Conservation (phyloP, 23 red algal genomes). For the Gracilaria gracilis region DNA sequence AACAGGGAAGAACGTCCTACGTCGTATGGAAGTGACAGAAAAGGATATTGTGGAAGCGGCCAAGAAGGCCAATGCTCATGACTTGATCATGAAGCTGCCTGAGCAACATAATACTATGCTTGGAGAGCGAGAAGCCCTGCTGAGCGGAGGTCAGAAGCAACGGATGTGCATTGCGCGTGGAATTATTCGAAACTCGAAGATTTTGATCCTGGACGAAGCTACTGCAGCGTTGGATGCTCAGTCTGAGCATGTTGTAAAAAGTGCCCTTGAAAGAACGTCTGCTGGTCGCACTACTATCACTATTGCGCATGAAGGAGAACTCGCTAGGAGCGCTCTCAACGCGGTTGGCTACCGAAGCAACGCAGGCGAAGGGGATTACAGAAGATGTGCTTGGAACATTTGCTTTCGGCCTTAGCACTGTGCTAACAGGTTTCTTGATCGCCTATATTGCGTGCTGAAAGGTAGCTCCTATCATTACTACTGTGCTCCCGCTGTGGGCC, state of each 20-base stretch:
- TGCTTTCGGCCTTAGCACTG: slow-evolving; percentile 39
- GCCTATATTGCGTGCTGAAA: slow-evolving; percentile 73
- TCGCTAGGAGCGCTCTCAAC: no score
- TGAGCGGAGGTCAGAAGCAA: no score
- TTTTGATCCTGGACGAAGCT: no score
- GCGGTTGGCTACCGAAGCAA: no score
- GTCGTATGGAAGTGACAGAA: slow-evolving; percentile 56
- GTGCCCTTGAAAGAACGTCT: slow-evolving; percentile 74
- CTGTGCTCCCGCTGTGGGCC: slow-evolving; percentile 77
- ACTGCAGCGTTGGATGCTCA: no score
- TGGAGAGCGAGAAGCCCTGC: no score
- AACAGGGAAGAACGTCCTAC: slow-evolving; percentile 22
- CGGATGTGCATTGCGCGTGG: no score
- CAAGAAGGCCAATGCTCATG: slow-evolving; percentile 87
- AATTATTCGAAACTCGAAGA: no score
- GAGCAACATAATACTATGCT: no score
- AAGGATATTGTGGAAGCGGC: slow-evolving; percentile 83
- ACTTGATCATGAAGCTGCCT: no score
- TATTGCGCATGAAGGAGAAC: slow-evolving; percentile 96
- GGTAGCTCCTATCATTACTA: slow-evolving; percentile 80
- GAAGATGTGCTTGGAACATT: no score
- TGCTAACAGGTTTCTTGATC: slow-evolving; percentile 75
- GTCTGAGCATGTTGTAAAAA: slow-evolving; percentile 92
- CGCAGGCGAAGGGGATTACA: no score
- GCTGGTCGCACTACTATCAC: slow-evolving; percentile 85